Conservation (phyloP, 1,139 yeast genomes). For the Pneumocystis murina region DNA sequence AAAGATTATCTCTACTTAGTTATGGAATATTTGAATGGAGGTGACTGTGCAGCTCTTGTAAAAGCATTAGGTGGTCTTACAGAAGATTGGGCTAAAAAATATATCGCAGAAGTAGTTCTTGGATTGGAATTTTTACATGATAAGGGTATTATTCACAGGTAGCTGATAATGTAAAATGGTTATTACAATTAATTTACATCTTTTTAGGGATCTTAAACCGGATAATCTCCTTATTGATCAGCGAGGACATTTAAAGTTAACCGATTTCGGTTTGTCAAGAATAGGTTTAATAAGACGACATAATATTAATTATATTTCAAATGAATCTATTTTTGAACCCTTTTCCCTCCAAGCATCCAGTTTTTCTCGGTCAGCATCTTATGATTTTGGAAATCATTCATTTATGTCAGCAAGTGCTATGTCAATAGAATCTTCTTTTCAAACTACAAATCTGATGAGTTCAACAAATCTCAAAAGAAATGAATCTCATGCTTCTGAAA, state of each 20-base stretch:
- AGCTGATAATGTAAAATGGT: background rate
- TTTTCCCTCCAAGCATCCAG: background rate
- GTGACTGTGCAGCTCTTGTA: slow-evolving; percentile 80
- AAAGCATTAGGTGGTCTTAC: slow-evolving; percentile 70
- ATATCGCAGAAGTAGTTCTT: slow-evolving; percentile 76
- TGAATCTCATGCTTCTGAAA: background rate
- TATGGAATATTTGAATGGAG: slow-evolving; percentile 94
- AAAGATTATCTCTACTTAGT: slow-evolving; percentile 76
- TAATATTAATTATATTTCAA: slow-evolving; percentile 23
- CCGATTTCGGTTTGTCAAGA: slow-evolving; percentile 88
- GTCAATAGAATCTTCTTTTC: slow-evolving; percentile 1
- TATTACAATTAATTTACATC: background rate
- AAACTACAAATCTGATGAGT: background rate
- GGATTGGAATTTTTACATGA: slow-evolving; percentile 83
- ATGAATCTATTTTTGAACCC: slow-evolving; percentile 2
- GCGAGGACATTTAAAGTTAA: slow-evolving; percentile 75
- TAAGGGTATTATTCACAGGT: slow-evolving; percentile 77
- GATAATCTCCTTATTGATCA: slow-evolving; percentile 80
- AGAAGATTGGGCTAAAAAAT: slow-evolving; percentile 67
- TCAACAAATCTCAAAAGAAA: background rate
- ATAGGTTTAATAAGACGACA: slow-evolving; percentile 74
- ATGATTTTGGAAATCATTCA: background rate
- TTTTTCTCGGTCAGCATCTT: background rate
- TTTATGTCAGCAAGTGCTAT: background rate
- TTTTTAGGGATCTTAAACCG: slow-evolving; percentile 58